Evolutionary conservation across 2,329 filamentous ascomycete species (phyloP), one percentile per base, ranked within the genome.

Genomic region (Paecilomyces sp.): DNA sequence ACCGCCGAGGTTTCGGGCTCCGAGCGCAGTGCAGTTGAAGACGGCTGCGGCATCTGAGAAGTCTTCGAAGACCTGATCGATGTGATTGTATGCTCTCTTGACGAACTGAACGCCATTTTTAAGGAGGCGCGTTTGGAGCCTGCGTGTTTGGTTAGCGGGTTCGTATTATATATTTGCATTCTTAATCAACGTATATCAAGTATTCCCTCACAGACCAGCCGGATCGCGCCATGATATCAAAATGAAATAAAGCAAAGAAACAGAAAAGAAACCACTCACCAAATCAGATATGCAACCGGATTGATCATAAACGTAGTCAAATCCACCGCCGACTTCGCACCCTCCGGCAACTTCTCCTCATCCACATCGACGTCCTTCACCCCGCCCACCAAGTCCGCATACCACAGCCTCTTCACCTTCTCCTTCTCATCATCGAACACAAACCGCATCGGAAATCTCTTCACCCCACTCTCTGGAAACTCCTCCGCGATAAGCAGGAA

Each of bases 251-350:
- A 18, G 0, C 22, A 22, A 56, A 41, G 25, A 56, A 7, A 36
- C 31, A 56, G 5, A 7, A 28, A 54, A 8, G 12, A 15, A 18
- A 41, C 18, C 18, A 47, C 56, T 52, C 52, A 57, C 56, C 56
- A 57, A 51, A 51, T 15, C 18, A 57, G 31, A 57, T 57, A 57
- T 11, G 36, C 36, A 18, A 28, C 25, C 22, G 56, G 56, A 31
- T 57, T 57, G 13, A 57, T 57, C 56, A 57, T 57, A 57, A 57
- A 53, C 56, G 56, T 57, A n/a, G 47, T n/a, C 18, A 57, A 18
- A 57, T 57, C 56, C 3, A 57, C 50, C 4, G 41, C 56, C 31
- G 52, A 52, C 31, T 18, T 57, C 47, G 56, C 56, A 18, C 56
- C 50, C 18, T 3, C 11, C 7, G 56, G 56, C 24, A 57, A 52